A percentile compares a stretch with the other conserved stretches of the same genome.
These are phyloP conservation scores for Catharanthus roseus DNA, from an alignment of 257 asterid genomes.

Conservation along the genomic window DNA sequence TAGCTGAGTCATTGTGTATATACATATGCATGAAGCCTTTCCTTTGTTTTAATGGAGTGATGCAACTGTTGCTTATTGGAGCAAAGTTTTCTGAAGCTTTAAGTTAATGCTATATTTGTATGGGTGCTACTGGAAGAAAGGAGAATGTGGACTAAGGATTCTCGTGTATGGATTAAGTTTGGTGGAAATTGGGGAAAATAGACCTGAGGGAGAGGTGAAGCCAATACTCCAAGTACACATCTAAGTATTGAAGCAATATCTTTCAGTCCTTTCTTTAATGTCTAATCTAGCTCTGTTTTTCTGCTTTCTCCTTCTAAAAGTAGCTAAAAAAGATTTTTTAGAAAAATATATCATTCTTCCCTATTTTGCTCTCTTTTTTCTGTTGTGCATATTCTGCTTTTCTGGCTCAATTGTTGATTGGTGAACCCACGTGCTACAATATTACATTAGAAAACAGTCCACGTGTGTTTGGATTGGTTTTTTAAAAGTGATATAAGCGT, in stretches of 20 bases:
- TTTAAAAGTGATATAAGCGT: too few species aligned
- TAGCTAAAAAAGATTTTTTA: background rate
- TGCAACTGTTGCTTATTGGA: background rate
- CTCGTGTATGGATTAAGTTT: background rate
- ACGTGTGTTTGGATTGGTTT: too few species aligned
- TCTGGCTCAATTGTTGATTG: background rate
- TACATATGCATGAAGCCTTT: background rate
- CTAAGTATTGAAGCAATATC: background rate
- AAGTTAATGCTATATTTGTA: background rate
- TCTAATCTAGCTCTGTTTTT: background rate
- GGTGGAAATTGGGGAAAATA: background rate
- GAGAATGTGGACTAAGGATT: background rate
- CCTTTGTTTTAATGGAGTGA: background rate
- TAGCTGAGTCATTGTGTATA: background rate
- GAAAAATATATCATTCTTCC: background rate
- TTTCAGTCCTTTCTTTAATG: background rate
- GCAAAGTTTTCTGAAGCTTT: background rate
- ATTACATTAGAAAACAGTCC: background rate
- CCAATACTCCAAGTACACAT: background rate
- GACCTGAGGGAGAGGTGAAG: background rate
- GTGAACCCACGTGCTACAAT: background rate
- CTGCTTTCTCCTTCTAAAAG: background rate
- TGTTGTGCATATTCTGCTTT: background rate
- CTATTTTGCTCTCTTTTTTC: background rate
- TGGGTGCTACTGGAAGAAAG: background rate